A percentile compares a stretch with the other conserved stretches of the same genome.
These are phyloP conservation scores for Spathaspora gorwiae DNA, from an alignment of 805 yeast genomes.

Conservation along the genomic window DNA sequence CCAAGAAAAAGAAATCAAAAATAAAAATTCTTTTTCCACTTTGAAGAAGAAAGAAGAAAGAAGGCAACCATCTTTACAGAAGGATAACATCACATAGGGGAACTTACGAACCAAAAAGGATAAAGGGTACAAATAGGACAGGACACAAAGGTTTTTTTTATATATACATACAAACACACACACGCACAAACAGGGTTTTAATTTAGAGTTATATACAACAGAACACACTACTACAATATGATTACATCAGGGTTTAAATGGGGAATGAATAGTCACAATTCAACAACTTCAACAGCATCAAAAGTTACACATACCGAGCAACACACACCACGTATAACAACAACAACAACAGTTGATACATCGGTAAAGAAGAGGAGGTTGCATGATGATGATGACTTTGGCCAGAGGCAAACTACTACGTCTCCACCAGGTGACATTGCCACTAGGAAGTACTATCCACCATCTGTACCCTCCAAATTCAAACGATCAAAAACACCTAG, in stretches of 20 bases:
- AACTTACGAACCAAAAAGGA: too few relatives aligned
- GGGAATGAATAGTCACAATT: constrained; percentile 11
- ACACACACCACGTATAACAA: not conserved
- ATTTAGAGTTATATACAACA: not conserved
- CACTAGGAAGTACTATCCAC: not conserved
- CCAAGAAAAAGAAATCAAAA: too few relatives aligned
- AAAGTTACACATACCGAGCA: not conserved
- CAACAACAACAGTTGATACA: not conserved
- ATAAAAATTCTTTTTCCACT: too few relatives aligned
- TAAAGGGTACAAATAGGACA: too few relatives aligned
- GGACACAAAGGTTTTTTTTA: too few relatives aligned
- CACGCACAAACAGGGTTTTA: not conserved
- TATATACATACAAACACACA: not conserved
- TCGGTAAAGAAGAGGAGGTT: not conserved
- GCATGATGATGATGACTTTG: not conserved
- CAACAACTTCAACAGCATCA: not conserved
- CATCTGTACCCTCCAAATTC: constrained; percentile 1
- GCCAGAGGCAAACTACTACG: not conserved
- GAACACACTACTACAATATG: constrained; percentile 4
- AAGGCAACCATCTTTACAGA: too few relatives aligned
- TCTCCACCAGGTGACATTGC: not conserved
- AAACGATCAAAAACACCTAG: constrained; percentile 38
- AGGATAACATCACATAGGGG: too few relatives aligned
- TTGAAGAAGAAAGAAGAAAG: too few relatives aligned
- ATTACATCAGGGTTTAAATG: constrained; percentile 29